Conservation (phyloP, 192 early-diverging fungal species). For the Backusella australiensis region DNA sequence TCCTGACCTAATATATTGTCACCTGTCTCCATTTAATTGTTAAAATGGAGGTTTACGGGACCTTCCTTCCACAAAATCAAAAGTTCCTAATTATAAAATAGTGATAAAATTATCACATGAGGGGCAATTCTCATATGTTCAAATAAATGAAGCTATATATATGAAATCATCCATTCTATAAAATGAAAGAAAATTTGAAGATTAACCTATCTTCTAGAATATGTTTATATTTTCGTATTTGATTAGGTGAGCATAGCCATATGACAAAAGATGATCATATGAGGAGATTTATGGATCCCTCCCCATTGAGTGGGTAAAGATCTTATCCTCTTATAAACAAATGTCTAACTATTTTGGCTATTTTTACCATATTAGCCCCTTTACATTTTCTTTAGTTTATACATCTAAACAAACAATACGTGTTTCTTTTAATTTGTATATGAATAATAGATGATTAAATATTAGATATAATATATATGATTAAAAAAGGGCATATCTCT, state of each 20-base stretch:
- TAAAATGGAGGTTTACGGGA: background rate
- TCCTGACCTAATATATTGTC: background rate
- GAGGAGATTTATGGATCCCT: background rate
- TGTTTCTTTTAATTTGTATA: background rate
- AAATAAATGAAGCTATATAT: background rate
- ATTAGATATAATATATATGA: background rate
- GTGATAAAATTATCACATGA: background rate
- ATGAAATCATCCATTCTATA: background rate
- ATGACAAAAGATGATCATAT: background rate
- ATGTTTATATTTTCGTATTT: background rate
- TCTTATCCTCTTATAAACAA: background rate
- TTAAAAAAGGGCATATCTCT: background rate
- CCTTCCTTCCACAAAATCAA: background rate
- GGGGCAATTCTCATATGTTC: background rate
- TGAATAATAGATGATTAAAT: background rate
- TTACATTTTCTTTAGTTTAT: background rate
- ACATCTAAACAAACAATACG: background rate
- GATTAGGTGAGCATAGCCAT: background rate
- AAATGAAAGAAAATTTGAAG: background rate
- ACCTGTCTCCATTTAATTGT: background rate
- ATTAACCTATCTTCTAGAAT: background rate
- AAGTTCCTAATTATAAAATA: background rate
- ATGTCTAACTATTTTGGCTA: background rate
- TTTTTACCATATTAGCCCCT: background rate
- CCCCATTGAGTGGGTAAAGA: background rate